Evolutionary conservation across 257 asterid genomes (phyloP).

Genomic region (Gentiana macrophylla): DNA sequence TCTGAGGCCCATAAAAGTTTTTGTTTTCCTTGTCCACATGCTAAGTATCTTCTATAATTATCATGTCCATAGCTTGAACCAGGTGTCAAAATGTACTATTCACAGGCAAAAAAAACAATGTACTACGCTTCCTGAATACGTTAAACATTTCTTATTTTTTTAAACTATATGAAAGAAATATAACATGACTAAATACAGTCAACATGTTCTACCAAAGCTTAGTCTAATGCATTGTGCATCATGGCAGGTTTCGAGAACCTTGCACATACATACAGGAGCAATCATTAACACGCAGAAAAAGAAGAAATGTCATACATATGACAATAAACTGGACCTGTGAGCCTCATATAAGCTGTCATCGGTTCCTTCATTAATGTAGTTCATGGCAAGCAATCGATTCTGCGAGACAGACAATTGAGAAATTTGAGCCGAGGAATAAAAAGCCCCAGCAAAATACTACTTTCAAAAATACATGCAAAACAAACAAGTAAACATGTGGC

Average conservation of each 20-base stretch:
- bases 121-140: no score
- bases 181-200: neutral
- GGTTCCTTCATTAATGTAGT: constrained; percentile 84
- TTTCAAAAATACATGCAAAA: no score
- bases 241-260: constrained; percentile 1
- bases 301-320: constrained; percentile 12
- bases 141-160: no score
- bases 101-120: no score
- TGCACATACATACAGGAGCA: neutral
- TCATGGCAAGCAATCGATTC: constrained; percentile 99
- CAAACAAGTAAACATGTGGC: no score
- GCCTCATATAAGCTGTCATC: constrained; percentile 77
- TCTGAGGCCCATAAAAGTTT: no score
- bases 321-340: constrained; percentile 63
- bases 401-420: constrained; percentile 26
- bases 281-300: neutral
- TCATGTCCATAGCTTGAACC: no score
- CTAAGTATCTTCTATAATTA: no score
- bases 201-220: neutral
- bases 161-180: no score
- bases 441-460: neutral
- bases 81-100: no score
- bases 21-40: no score
- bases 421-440: neutral
- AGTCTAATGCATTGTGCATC: neutral